Evolutionary conservation across 164 flowering plant genomes (phyloP).

Genomic region (Chimonanthus salicifolius): DNA sequence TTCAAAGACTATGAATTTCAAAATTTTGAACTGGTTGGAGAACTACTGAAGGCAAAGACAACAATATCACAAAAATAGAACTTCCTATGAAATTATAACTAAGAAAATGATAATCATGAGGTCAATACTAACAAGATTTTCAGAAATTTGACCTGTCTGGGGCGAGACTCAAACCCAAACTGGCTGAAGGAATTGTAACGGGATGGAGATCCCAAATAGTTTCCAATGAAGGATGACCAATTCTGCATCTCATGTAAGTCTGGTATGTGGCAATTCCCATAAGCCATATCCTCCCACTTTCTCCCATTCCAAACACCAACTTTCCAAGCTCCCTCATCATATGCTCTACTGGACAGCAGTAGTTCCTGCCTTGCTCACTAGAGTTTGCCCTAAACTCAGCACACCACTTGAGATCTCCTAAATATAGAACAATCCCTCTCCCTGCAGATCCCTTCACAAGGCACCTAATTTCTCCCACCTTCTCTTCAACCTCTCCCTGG

Average conservation of each 20-base stretch:
- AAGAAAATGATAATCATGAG: background rate
- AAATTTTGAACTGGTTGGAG: background rate
- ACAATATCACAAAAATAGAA: background rate
- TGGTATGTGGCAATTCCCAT: conserved; percentile 78
- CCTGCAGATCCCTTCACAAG: conserved; percentile 37
- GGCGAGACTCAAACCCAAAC: conserved; percentile 69
- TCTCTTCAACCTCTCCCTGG: conserved; percentile 59
- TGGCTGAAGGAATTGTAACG: conserved; percentile 60
- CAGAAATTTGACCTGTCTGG: conserved; percentile 50
- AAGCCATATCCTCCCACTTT: conserved; percentile 56
- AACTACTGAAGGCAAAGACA: background rate
- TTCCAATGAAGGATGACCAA: conserved; percentile 67
- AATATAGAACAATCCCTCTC: conserved; percentile 56
- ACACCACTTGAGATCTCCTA: conserved; percentile 89
- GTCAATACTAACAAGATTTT: background rate
- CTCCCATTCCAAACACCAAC: conserved; percentile 43
- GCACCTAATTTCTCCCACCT: conserved; percentile 56
- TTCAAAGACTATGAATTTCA: background rate
- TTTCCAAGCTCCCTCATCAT: conserved; percentile 76
- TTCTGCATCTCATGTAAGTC: conserved; percentile 65
- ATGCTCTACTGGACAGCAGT: conserved; percentile 61
- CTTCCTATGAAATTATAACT: too few relatives aligned
- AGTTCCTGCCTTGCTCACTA: conserved; percentile 31
- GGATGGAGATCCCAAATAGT: conserved; percentile 71
- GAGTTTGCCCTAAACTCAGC: conserved; percentile 41